These are phyloP conservation scores for Dactylis glomerata DNA, from an alignment of 176 grass and related monocot species.

Conservation along the genomic window DNA sequence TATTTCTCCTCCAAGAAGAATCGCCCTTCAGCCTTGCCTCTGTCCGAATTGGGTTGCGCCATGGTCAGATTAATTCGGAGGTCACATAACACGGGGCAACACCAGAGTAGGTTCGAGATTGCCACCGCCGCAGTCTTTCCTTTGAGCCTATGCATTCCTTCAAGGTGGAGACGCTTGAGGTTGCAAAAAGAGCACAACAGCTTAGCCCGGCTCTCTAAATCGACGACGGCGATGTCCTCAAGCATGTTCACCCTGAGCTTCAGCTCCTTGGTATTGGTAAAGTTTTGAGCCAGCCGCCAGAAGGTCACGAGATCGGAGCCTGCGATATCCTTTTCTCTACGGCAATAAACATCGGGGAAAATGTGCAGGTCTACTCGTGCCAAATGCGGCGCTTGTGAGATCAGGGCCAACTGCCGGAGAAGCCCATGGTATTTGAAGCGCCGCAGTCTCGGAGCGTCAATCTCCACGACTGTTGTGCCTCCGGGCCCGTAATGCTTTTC, in stretches of 20 bases:
- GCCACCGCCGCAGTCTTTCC: background rate
- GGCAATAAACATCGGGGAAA: background rate
- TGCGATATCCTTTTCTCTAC: background rate
- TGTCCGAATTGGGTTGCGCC: background rate
- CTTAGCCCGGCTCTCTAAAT: background rate
- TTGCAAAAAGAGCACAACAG: background rate
- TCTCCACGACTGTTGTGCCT: background rate
- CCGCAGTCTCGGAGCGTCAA: slow-evolving; percentile 3
- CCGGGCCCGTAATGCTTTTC: background rate
- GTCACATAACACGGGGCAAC: background rate
- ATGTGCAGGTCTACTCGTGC: background rate
- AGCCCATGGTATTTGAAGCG: background rate
- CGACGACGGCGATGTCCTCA: background rate
- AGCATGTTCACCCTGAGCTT: background rate
- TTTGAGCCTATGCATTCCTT: background rate
- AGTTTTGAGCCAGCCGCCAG: background rate
- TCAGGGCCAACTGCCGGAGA: background rate
- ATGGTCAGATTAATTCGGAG: background rate
- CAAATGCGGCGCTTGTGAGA: background rate
- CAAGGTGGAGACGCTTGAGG: background rate
- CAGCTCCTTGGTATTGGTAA: background rate
- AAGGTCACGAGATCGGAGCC: background rate
- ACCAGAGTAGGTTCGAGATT: background rate
- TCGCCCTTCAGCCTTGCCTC: background rate
- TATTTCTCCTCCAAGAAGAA: background rate